These are phyloP conservation scores for Vicia villosa DNA, from an alignment of 306 rosid species.

Conservation along the genomic window DNA sequence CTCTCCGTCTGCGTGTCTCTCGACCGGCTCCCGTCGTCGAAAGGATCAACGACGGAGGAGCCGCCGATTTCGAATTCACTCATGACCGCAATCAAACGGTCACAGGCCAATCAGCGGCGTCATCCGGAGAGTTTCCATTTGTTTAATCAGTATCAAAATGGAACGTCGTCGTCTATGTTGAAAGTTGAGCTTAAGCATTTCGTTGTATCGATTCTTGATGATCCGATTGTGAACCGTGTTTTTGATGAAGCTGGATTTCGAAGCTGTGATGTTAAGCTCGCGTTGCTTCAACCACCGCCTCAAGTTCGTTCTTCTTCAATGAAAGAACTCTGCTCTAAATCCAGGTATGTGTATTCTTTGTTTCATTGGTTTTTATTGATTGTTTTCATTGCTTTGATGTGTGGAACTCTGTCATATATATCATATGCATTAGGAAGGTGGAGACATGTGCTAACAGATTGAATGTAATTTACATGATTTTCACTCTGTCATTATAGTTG, in stretches of 20 bases:
- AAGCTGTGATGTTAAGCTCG: slow-evolving; percentile 70
- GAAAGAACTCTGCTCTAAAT: slow-evolving; percentile 60
- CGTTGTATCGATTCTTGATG: slow-evolving; percentile 78
- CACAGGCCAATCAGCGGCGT: slow-evolving; percentile 88
- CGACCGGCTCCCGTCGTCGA: slow-evolving; percentile 70
- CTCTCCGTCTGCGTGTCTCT: slow-evolving; percentile 80
- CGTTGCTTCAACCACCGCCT: slow-evolving; percentile 58
- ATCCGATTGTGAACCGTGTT: slow-evolving; percentile 91
- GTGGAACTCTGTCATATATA: slow-evolving; percentile 9
- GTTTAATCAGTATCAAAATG: slow-evolving; percentile 51
- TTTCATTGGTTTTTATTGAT: background rate
- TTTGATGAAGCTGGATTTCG: slow-evolving; percentile 81
- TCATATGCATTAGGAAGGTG: background rate
- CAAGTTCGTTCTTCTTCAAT: slow-evolving; percentile 39
- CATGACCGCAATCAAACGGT: slow-evolving; percentile 91
- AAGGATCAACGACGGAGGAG: slow-evolving; percentile 40
- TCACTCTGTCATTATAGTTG: slow-evolving; percentile 11
- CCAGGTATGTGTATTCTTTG: slow-evolving; percentile 54
- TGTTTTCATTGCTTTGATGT: slow-evolving; percentile 6
- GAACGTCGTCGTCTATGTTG: slow-evolving; percentile 52
- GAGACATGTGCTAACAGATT: background rate
- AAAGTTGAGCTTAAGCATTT: slow-evolving; percentile 75
- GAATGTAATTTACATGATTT: background rate
- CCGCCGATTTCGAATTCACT: slow-evolving; percentile 93
- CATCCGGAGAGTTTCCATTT: slow-evolving; percentile 79